phyloP scores from a whole-genome alignment of 2,329 filamentous ascomycete genomes.

The Diaporthe citriasiana region DNA sequence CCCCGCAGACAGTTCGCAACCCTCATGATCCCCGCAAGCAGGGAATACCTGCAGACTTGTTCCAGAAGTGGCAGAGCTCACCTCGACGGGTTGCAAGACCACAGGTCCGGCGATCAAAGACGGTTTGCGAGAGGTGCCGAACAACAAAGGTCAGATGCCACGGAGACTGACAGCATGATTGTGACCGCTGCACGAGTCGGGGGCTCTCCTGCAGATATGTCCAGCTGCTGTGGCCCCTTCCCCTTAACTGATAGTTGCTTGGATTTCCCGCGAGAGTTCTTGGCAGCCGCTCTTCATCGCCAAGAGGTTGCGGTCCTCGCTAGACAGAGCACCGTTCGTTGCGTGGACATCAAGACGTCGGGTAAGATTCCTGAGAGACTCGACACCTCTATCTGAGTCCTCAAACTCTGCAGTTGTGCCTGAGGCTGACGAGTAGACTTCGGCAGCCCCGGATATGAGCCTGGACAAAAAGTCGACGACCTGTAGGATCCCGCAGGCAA shows the following conservation, averaged over 20 bases:
- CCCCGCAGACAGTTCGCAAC: neutral
- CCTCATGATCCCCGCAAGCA: neutral
- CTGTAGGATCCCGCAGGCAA: constrained; percentile 8
- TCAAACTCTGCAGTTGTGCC: neutral
- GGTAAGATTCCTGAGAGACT: neutral
- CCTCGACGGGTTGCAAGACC: constrained; percentile 37
- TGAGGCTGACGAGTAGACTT: constrained; percentile 18
- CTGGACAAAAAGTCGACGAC: constrained; percentile 18
- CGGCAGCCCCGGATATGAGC: constrained; percentile 4
- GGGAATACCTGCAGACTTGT: neutral
- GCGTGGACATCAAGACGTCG: neutral
- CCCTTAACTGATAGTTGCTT: neutral
- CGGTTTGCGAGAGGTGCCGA: constrained; percentile 25
- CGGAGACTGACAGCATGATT: neutral
- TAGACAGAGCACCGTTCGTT: neutral
- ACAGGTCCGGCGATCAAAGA: constrained; percentile 14
- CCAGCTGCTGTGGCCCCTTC: too few species aligned
- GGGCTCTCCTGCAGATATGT: constrained; percentile 17
- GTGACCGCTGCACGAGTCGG: constrained; percentile 22
- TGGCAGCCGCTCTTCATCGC: constrained; percentile 3
- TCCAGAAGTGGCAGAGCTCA: constrained; percentile 25
- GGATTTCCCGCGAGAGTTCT: neutral
- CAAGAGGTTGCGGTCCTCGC: constrained; percentile 5
- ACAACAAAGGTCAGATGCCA: constrained; percentile 18
- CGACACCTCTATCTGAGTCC: neutral